A percentile compares a stretch with the other conserved stretches of the same genome.
These are phyloP conservation scores for Aspergillus transmontanensis DNA, from an alignment of 2,329 filamentous ascomycete species.

Conservation along the genomic window DNA sequence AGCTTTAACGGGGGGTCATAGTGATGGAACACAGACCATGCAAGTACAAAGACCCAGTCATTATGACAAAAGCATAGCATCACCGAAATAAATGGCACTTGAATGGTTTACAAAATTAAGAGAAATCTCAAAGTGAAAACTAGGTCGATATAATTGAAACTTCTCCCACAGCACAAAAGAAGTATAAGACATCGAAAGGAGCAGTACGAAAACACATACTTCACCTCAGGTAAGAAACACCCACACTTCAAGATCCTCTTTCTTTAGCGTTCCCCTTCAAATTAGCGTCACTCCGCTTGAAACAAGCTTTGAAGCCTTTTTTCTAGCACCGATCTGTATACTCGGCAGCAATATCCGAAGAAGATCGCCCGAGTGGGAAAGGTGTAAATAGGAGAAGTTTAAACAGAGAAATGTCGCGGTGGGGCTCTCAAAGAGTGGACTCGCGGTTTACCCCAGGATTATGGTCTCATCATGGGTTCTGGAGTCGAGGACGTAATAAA, in stretches of 20 bases:
- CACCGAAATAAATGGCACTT: neutral
- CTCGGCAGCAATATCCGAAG: neutral
- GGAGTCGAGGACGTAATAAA: neutral
- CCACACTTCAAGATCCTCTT: neutral
- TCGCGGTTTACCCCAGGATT: neutral
- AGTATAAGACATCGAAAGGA: neutral
- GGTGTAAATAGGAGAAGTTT: conserved; percentile 8
- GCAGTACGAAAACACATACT: neutral
- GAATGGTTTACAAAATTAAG: neutral
- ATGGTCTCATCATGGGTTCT: neutral
- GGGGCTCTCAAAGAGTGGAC: conserved; percentile 2
- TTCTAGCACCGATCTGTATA: neutral
- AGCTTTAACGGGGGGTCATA: neutral
- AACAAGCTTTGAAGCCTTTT: neutral
- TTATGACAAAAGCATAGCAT: neutral
- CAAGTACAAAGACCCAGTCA: neutral
- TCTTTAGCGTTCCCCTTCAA: neutral
- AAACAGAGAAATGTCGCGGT: neutral
- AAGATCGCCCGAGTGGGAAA: conserved; percentile 6
- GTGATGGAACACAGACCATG: neutral
- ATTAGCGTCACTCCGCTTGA: too few relatives aligned
- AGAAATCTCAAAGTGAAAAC: neutral
- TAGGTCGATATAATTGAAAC: neutral
- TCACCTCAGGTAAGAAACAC: neutral
- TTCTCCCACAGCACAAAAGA: neutral